Evolutionary conservation across 2,329 filamentous ascomycete genomes (phyloP).

Genomic region (Xylaria sp.): DNA sequence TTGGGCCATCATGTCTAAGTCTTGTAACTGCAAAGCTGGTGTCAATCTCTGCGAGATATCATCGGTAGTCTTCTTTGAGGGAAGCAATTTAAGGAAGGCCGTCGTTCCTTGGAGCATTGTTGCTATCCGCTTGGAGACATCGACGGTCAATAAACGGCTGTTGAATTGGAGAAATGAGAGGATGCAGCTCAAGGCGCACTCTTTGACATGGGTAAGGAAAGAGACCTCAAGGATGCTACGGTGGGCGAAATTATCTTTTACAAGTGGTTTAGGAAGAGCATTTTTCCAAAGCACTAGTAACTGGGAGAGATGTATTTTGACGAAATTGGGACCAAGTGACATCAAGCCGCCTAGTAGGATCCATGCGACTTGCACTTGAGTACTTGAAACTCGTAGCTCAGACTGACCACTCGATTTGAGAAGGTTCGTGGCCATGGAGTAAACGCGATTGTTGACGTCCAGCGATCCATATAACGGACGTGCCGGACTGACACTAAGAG

Average conservation of each 20-base stretch:
- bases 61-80: constrained; percentile 83
- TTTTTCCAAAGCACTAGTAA: constrained; percentile 97
- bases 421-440: constrained; percentile 89
- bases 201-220: constrained; percentile 92
- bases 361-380: constrained; percentile 98
- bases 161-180: constrained; percentile 95
- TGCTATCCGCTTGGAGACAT: constrained; percentile 92
- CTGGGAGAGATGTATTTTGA: constrained; percentile 97
- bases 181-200: constrained; percentile 92
- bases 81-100: constrained; percentile 85
- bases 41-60: constrained; percentile 86
- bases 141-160: constrained; percentile 86
- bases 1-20: constrained; percentile 92
- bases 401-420: constrained; percentile 93
- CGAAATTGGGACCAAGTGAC: constrained; percentile 96
- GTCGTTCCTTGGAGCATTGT: constrained; percentile 96
- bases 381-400: constrained; percentile 88
- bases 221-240: constrained; percentile 88
- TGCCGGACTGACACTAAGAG: constrained; percentile 86
- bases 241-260: constrained; percentile 87
- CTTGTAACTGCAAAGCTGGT: constrained; percentile 86
- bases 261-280: constrained; percentile 91
- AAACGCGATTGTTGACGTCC: constrained; percentile 90
- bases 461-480: constrained; percentile 94
- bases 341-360: constrained; percentile 95